These are phyloP conservation scores for Aureobasidium sp. DNA, from an alignment of 2,329 filamentous ascomycete genomes.

Conservation along the genomic window DNA sequence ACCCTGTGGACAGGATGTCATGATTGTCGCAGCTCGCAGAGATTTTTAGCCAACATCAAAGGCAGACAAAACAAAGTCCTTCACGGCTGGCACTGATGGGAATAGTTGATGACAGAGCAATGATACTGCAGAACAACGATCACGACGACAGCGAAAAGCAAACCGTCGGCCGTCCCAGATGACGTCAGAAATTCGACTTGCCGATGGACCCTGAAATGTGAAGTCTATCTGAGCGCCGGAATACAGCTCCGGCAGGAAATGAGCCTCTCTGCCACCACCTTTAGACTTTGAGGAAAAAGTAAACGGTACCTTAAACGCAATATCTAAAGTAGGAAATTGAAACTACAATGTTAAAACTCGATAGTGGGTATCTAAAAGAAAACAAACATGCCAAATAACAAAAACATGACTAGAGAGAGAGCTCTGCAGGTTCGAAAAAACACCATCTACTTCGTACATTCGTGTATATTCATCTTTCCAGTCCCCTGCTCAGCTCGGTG, in stretches of 20 bases:
- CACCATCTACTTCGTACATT: neutral
- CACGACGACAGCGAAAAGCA: neutral
- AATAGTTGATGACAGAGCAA: neutral
- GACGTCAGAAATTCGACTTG: neutral
- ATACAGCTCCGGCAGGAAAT: too few relatives aligned
- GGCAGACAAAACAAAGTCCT: neutral
- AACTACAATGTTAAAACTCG: neutral
- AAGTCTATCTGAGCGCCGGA: too few relatives aligned
- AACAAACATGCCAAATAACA: neutral
- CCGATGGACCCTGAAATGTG: neutral
- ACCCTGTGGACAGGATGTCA: neutral
- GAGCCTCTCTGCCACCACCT: too few relatives aligned
- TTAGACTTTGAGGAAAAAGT: too few relatives aligned
- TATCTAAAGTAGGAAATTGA: too few relatives aligned
- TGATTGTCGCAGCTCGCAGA: neutral
- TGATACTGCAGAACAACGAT: neutral
- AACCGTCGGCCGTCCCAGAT: neutral
- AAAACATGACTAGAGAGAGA: neutral
- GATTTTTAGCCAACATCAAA: neutral
- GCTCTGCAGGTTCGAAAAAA: neutral
- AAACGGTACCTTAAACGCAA: too few relatives aligned
- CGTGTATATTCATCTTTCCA: conserved; percentile 21
- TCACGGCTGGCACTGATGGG: neutral
- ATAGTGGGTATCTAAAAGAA: conserved; percentile 1
- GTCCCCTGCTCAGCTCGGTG: conserved; percentile 24